These are phyloP conservation scores for Neonectria magnoliae DNA, from an alignment of 2,329 filamentous ascomycete genomes.

Conservation along the genomic window DNA sequence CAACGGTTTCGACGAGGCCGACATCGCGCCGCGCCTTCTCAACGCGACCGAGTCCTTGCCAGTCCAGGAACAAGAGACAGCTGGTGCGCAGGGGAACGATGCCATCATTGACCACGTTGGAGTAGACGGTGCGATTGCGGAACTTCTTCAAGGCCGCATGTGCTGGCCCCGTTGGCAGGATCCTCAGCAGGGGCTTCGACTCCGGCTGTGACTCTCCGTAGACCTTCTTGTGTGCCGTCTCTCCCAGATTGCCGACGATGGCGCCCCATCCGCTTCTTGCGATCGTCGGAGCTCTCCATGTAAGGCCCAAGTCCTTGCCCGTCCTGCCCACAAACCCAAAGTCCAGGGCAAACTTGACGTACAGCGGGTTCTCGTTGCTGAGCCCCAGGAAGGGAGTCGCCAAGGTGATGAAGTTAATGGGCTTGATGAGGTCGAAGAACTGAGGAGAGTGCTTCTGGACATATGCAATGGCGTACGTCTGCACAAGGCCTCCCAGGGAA, in stretches of 20 bases:
- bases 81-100: constrained; percentile 96
- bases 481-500: constrained; percentile 87
- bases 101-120: constrained; percentile 96
- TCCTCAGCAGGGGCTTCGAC: constrained; percentile 87
- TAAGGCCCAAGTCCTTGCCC: constrained; percentile 92
- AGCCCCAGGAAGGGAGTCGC: constrained; percentile 90
- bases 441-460: constrained; percentile 94
- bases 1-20: constrained; percentile 89
- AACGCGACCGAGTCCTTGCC: constrained; percentile 91
- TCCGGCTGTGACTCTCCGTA: constrained; percentile 66
- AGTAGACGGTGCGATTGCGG: constrained; percentile 90
- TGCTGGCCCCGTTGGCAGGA: constrained; percentile 90
- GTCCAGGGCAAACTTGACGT: constrained; percentile 96
- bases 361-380: constrained; percentile 97
- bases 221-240: constrained; percentile 43
- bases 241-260: constrained; percentile 82
- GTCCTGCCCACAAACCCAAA: constrained; percentile 97
- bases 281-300: constrained; percentile 90
- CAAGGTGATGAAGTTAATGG: constrained; percentile 89
- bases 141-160: constrained; percentile 89
- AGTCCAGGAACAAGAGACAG: constrained; percentile 95
- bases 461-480: constrained; percentile 95
- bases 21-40: constrained; percentile 94
- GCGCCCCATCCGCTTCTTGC: constrained; percentile 89
- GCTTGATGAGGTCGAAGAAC: constrained; percentile 87